Conservation (phyloP, 2,329 filamentous ascomycete genomes). For the Ramularia endophylla region DNA sequence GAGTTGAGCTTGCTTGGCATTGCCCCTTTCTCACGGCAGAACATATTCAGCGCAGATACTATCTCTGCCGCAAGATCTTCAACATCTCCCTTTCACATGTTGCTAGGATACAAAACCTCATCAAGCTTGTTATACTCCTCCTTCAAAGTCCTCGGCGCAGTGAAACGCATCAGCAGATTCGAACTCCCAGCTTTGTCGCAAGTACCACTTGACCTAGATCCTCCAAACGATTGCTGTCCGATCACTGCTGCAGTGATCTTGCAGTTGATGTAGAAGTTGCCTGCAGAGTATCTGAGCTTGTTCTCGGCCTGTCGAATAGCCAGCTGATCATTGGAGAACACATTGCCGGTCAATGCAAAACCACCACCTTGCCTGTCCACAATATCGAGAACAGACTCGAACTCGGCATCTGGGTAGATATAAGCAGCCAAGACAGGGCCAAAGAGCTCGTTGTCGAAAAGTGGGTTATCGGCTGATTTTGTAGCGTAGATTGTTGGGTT, state of each 20-base stretch:
- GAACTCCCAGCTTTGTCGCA: conserved; percentile 53
- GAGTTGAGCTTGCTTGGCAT: too few species aligned
- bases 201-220: conserved; percentile 49
- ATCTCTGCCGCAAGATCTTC: too few species aligned
- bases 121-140: conserved; percentile 46
- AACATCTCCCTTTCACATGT: conserved; percentile 20
- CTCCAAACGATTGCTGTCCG: conserved; percentile 37
- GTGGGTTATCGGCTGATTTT: conserved; percentile 63
- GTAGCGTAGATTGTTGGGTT: conserved; percentile 75
- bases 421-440: conserved; percentile 68
- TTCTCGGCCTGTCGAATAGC: conserved; percentile 63
- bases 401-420: conserved; percentile 62
- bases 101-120: conserved; percentile 48
- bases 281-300: conserved; percentile 62
- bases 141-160: conserved; percentile 52
- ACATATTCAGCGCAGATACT: too few species aligned
- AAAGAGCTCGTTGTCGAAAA: conserved; percentile 73
- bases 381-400: conserved; percentile 49
- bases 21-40: too few species aligned
- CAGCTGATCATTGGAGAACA: conserved; percentile 64
- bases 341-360: conserved; percentile 69
- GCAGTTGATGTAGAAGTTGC: conserved; percentile 81
- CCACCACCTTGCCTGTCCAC: conserved; percentile 61
- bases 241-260: conserved; percentile 54
- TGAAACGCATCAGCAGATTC: conserved; percentile 45